These are phyloP conservation scores for Phytophthora lateralis DNA, from an alignment of 352 stramenopile species.

Conservation along the genomic window DNA sequence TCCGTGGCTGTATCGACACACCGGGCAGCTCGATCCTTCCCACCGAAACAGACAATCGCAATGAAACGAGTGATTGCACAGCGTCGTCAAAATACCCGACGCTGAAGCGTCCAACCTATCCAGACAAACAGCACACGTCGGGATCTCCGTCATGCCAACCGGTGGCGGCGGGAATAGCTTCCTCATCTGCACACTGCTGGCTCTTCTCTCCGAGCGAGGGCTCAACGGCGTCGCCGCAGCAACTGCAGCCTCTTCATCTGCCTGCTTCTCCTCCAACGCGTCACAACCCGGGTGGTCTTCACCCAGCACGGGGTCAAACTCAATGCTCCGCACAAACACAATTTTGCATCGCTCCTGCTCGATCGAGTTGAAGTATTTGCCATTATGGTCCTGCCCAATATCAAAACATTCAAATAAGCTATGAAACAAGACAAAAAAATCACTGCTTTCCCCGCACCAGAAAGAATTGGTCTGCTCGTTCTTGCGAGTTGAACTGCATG, in stretches of 20 bases:
- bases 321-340: constrained; percentile 89
- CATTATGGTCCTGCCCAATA: constrained; percentile 73
- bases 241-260: constrained; percentile 10
- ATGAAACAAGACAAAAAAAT: neutral
- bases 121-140: constrained; percentile 92
- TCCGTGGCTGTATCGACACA: constrained; percentile 96
- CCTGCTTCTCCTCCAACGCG: constrained; percentile 31
- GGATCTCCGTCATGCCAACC: constrained; percentile 85
- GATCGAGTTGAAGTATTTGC: constrained; percentile 93
- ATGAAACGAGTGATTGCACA: constrained; percentile 99
- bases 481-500: constrained; percentile 81
- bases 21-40: constrained; percentile 95
- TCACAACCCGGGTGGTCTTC: constrained; percentile 22
- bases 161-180: constrained; percentile 70
- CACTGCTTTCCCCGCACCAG: constrained; percentile 22
- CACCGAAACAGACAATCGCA: constrained; percentile 95
- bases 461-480: constrained; percentile 86
- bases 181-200: constrained; percentile 32
- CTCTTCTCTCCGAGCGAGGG: constrained; percentile 30
- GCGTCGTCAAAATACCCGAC: constrained; percentile 94
- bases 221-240: constrained; percentile 9
- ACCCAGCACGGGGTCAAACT: constrained; percentile 71
- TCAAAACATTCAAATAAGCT: constrained; percentile 4
- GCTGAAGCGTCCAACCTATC: constrained; percentile 87
- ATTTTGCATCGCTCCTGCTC: constrained; percentile 90